These are phyloP conservation scores for Kodamaea leandrae DNA, from an alignment of 805 yeast genomes.

Conservation along the genomic window DNA sequence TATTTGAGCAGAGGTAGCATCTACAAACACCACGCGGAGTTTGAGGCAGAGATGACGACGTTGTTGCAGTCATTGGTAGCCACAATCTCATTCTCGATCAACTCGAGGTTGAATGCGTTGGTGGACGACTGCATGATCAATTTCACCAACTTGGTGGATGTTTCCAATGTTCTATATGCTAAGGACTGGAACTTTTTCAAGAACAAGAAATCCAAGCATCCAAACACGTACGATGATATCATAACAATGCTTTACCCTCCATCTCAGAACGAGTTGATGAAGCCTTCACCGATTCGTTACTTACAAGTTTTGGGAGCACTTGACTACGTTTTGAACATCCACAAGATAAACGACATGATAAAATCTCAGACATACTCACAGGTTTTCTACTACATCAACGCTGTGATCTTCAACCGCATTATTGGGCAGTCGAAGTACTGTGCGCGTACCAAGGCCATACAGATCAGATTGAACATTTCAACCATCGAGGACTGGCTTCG, in stretches of 20 bases:
- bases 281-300: constrained; percentile 84
- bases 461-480: constrained; percentile 81
- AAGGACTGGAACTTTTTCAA: constrained; percentile 59
- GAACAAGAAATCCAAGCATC: constrained; percentile 36
- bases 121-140: constrained; percentile 69
- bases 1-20: constrained; percentile 67
- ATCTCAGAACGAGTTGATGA: constrained; percentile 69
- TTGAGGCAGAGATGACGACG: constrained; percentile 57
- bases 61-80: constrained; percentile 59
- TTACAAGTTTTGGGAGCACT: constrained; percentile 88
- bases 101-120: constrained; percentile 53
- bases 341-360: constrained; percentile 74
- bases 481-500: constrained; percentile 93
- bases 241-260: constrained; percentile 82
- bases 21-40: constrained; percentile 51
- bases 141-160: constrained; percentile 80
- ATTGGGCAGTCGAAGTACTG: constrained; percentile 65
- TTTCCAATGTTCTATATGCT: constrained; percentile 71
- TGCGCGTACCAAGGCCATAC: constrained; percentile 83
- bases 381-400: constrained; percentile 74
- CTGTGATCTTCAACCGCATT: constrained; percentile 69
- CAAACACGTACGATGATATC: constrained; percentile 68
- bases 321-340: constrained; percentile 77
- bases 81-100: constrained; percentile 65
- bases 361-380: constrained; percentile 75